These are phyloP conservation scores for Austropuccinia psidii DNA, from an alignment of 1,284 basidiomycete genomes.

Conservation along the genomic window DNA sequence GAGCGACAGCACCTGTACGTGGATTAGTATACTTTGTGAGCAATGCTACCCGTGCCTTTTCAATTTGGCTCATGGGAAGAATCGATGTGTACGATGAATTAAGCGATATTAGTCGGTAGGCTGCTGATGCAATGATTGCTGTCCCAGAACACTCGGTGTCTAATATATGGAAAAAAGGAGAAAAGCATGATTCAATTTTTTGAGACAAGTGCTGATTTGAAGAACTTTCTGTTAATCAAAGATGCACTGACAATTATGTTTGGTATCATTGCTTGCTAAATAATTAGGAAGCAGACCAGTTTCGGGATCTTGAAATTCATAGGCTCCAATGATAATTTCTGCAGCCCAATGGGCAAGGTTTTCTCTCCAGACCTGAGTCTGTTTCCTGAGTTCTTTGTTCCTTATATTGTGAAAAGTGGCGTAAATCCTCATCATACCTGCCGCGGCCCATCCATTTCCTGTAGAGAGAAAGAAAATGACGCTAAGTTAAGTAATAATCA, in stretches of 20 bases:
- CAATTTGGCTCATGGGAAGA: slow-evolving; percentile 10
- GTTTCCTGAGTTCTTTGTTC: background rate
- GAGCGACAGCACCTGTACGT: slow-evolving; percentile 13
- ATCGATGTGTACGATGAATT: background rate
- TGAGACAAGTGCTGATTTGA: background rate
- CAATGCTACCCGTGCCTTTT: background rate
- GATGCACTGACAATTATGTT: background rate
- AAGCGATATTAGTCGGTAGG: slow-evolving; percentile 20
- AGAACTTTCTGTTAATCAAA: background rate
- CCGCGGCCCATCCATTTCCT: slow-evolving; percentile 70
- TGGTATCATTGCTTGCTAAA: slow-evolving; percentile 2
- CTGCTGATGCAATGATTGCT: slow-evolving; percentile 26
- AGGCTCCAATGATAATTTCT: slow-evolving; percentile 30
- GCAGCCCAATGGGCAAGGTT: slow-evolving; percentile 17
- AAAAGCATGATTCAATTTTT: background rate
- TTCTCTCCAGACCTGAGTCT: slow-evolving; percentile 9
- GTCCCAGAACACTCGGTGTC: slow-evolving; percentile 31
- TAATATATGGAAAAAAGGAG: no score
- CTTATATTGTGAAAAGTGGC: slow-evolving; percentile 61
- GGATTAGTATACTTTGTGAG: slow-evolving; percentile 1
- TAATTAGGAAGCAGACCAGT: slow-evolving; percentile 25
- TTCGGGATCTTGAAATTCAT: slow-evolving; percentile 6
- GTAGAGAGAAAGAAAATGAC: background rate
- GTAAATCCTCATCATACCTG: slow-evolving; percentile 71
- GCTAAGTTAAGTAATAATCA: background rate